Evolutionary conservation across 73 alveolate species (phyloP).

Genomic region (Uronychia binucleata): DNA sequence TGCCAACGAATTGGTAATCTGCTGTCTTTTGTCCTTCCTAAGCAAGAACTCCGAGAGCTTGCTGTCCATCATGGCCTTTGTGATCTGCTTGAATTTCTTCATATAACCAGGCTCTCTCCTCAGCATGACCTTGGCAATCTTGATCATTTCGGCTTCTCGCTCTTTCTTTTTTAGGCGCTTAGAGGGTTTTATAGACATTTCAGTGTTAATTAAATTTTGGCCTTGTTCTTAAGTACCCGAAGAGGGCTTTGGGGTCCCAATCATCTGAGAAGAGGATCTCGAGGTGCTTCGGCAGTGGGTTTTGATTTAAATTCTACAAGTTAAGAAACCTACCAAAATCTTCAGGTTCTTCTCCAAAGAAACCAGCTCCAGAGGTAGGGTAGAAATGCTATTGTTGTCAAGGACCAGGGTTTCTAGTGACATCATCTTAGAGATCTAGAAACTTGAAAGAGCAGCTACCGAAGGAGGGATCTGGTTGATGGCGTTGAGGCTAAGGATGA

Average conservation of each 20-base stretch:
- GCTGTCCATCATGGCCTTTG: not conserved
- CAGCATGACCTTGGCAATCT: not conserved
- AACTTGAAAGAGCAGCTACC: not conserved
- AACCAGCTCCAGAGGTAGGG: not conserved
- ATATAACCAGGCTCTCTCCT: not conserved
- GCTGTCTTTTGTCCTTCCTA: not conserved
- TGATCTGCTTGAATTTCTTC: not conserved
- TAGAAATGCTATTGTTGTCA: not conserved
- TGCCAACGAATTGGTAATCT: no score
- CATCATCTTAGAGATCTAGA: not conserved
- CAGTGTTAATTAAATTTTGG: not conserved
- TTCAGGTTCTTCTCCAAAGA: not conserved
- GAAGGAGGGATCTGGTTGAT: not conserved
- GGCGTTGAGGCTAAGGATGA: not conserved
- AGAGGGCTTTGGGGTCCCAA: not conserved
- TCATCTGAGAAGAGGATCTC: not conserved
- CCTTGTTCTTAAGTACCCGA: not conserved
- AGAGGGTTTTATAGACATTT: not conserved
- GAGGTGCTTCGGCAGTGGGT: not conserved
- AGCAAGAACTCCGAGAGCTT: not conserved
- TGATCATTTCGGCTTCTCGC: slow-evolving; percentile 1
- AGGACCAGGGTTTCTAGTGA: not conserved
- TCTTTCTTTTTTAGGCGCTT: not conserved
- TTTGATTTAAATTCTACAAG: not conserved
- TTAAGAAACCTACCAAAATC: not conserved